Percentiles rank a stretch among this genome's conserved stretches.
These are phyloP conservation scores for Tylopilus sp. DNA, from an alignment of 1,284 basidiomycete genomes.

Conservation along the genomic window DNA sequence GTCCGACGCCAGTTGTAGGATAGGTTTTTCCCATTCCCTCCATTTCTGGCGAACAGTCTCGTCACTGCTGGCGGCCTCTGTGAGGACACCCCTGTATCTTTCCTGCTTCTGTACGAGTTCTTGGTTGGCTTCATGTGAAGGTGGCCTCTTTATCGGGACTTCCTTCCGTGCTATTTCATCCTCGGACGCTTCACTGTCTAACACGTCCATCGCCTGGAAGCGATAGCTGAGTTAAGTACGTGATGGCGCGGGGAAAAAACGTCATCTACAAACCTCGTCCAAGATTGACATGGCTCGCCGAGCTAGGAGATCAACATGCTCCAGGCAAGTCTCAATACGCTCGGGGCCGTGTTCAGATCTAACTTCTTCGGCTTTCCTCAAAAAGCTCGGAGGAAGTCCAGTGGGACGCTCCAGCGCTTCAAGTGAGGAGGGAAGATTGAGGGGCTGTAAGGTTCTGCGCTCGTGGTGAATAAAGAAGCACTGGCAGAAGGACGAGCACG, in stretches of 20 bases:
- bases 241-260: background rate
- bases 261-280: constrained; percentile 58
- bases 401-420: constrained; percentile 87
- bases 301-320: constrained; percentile 70
- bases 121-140: constrained; percentile 78
- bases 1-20: constrained; percentile 67
- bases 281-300: constrained; percentile 61
- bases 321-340: constrained; percentile 68
- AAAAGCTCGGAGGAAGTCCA: constrained; percentile 83
- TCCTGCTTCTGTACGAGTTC: constrained; percentile 68
- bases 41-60: constrained; percentile 75
- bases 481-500: constrained; percentile 23
- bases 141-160: constrained; percentile 46
- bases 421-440: constrained; percentile 83
- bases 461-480: constrained; percentile 2
- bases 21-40: constrained; percentile 80
- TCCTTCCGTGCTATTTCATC: constrained; percentile 68
- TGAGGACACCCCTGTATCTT: constrained; percentile 70
- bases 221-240: constrained; percentile 1
- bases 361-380: constrained; percentile 86
- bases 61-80: constrained; percentile 73
- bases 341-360: constrained; percentile 72
- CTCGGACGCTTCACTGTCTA: constrained; percentile 87
- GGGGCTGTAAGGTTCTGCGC: constrained; percentile 60
- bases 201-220: constrained; percentile 75